Conservation (phyloP, 2,329 filamentous ascomycete genomes). For the Hirsutella thompsonii region DNA sequence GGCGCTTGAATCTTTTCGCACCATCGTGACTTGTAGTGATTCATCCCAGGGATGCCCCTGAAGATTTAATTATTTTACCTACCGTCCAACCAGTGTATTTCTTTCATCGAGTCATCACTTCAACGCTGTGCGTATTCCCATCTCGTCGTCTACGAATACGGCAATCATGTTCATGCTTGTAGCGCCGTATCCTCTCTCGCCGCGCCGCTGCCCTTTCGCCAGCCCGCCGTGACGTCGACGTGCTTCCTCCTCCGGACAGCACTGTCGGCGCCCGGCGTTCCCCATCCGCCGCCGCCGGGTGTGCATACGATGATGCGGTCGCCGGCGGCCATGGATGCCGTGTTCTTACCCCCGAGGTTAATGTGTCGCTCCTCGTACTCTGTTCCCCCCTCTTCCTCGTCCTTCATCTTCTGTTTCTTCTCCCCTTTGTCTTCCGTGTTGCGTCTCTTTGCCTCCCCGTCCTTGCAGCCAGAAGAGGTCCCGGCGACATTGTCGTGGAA, state of each 20-base stretch:
- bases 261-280: slow-evolving; percentile 42
- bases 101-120: too few species aligned
- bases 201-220: slow-evolving; percentile 44
- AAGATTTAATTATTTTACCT: too few species aligned
- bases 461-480: too few species aligned
- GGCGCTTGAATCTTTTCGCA: too few species aligned
- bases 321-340: slow-evolving; percentile 45
- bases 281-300: slow-evolving; percentile 52
- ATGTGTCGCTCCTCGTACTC: slow-evolving; percentile 23
- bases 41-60: too few species aligned
- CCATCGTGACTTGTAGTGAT: too few species aligned
- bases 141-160: too few species aligned
- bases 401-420: too few species aligned
- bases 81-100: too few species aligned
- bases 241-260: slow-evolving; percentile 28
- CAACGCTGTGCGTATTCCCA: too few species aligned
- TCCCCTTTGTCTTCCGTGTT: too few species aligned
- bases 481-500: slow-evolving; percentile 18
- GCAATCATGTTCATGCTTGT: slow-evolving; percentile 28
- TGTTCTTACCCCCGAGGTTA: slow-evolving; percentile 41
- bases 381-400: slow-evolving; percentile 34
- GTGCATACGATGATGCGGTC: slow-evolving; percentile 49
- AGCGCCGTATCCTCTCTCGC: slow-evolving; percentile 45
- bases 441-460: too few species aligned
- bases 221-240: slow-evolving; percentile 42